Conservation (phyloP, 1,284 basidiomycete species). For the Fistulinella cinereoalba region DNA sequence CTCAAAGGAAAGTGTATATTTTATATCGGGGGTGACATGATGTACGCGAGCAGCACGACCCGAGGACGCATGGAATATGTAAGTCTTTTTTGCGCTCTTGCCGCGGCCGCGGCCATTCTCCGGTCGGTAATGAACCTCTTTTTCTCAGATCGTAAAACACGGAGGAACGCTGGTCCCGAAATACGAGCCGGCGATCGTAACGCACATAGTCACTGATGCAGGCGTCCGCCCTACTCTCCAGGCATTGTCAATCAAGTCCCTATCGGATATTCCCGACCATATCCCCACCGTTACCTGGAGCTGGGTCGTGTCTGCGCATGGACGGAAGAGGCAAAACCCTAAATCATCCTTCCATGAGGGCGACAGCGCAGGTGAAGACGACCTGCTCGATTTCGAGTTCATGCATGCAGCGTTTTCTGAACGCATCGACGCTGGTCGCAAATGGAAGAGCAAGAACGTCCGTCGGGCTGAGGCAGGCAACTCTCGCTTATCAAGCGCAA, state of each 20-base stretch:
- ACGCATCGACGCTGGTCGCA: constrained; percentile 44
- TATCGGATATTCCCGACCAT: constrained; percentile 55
- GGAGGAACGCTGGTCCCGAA: constrained; percentile 55
- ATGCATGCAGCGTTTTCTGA: constrained; percentile 46
- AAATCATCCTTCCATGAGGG: neutral
- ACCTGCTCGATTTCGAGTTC: constrained; percentile 38
- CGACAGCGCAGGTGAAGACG: constrained; percentile 5
- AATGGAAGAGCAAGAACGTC: constrained; percentile 19
- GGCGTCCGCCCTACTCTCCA: constrained; percentile 36
- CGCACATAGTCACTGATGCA: constrained; percentile 61
- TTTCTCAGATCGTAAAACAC: constrained; percentile 49
- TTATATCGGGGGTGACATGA: constrained; percentile 57
- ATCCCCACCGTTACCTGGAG: constrained; percentile 63
- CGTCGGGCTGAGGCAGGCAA: constrained; percentile 1
- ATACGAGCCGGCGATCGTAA: constrained; percentile 53
- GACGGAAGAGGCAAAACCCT: constrained; percentile 5
- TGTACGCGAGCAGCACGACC: constrained; percentile 48
- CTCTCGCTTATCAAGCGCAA: neutral
- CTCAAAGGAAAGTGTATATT: constrained; percentile 54
- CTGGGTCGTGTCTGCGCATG: constrained; percentile 46
- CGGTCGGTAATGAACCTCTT: constrained; percentile 6
- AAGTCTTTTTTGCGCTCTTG: constrained; percentile 10
- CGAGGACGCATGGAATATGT: constrained; percentile 60
- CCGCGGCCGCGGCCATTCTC: no score
- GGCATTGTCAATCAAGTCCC: constrained; percentile 42